A percentile compares a stretch with the other conserved stretches of the same genome.
Evolutionary conservation across 2,329 filamentous ascomycete species (phyloP).

Genomic region (Colletotrichum eremochloae): DNA sequence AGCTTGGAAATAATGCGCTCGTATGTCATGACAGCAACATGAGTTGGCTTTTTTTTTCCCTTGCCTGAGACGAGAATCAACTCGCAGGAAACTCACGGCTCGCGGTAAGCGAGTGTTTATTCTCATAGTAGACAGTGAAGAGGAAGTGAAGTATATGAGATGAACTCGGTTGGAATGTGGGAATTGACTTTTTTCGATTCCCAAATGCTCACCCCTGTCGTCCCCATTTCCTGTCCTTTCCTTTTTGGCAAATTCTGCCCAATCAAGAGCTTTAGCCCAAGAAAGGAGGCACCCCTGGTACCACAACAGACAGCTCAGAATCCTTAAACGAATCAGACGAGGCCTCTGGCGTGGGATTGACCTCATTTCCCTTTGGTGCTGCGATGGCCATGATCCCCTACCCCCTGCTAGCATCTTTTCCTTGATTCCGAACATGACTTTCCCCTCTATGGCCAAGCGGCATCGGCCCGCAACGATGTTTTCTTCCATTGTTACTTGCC

Average conservation of each 20-base stretch:
- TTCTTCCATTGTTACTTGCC: not conserved
- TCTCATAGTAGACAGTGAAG: not conserved
- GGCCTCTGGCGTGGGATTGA: constrained; percentile 10
- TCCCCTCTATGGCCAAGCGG: not conserved
- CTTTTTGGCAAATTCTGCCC: constrained; percentile 22
- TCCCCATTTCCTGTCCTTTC: constrained; percentile 25
- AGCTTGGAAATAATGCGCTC: not conserved
- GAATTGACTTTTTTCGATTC: constrained; percentile 22
- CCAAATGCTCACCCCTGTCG: constrained; percentile 10
- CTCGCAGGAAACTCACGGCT: not conserved
- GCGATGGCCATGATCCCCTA: constrained; percentile 7
- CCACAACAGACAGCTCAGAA: constrained; percentile 9
- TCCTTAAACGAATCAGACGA: constrained; percentile 24
- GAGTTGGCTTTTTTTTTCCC: not conserved
- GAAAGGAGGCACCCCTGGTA: not conserved
- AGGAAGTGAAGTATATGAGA: not conserved
- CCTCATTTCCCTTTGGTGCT: constrained; percentile 20
- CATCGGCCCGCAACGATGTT: not conserved
- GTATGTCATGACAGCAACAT: not conserved
- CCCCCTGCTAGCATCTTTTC: constrained; percentile 19
- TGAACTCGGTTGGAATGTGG: constrained; percentile 10
- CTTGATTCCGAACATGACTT: constrained; percentile 17
- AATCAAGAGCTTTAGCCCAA: constrained; percentile 12
- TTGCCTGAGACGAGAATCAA: not conserved
- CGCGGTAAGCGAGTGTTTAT: not conserved